Evolutionary conservation across 345 rosid genomes (phyloP), one percentile per base, ranked within the genome.

Genomic region (Raphanus sativus): DNA sequence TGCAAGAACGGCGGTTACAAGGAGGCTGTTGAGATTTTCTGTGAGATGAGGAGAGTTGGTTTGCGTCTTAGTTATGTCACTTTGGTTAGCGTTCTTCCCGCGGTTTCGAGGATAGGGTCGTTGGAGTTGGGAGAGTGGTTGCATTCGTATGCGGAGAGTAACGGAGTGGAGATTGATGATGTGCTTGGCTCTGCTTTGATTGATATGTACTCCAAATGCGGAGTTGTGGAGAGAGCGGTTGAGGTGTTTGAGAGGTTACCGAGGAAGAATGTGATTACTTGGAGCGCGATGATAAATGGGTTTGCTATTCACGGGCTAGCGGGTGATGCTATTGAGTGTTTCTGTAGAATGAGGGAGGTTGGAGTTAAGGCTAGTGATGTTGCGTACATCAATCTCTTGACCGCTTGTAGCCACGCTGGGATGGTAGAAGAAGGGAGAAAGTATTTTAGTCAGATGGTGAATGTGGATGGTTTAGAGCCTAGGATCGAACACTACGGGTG

Each of bases 191-290:
- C 90, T 48, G 93, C 91, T 65, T 73, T 91, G 65, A 86, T 89
- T 59, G 95, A 91, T 73, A 87, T 90, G 95, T 90, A 91, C 69
- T 83, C 89, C 0, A 88, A 91, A 72, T 87, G 97, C 61, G 95
- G 95, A 62, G 81, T 83, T 60, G 73, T 88, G 9, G 93, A 88
- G 70, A 87, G 87, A 75, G 90, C 89, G 1, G 11, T 87, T 79
- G 83, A 83, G 59, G 82, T 91, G 45, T 91, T 90, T 29, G 87
- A 81, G 78, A 73, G 78, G 48, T 75, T 84, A 16, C 85, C 81
- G 2, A 83, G 84, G 71, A 83, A 62, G 74, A 90, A 87, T 71
- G 67, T 79, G 16, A 79, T 90, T 10, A 86, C 89, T 15, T 89
- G 93, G 91, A 89, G 88, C 68, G 85, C 89, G 2, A 76, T 91